A percentile compares a stretch with the other conserved stretches of the same genome.
Evolutionary conservation across 495 filamentous ascomycete genomes (phyloP).

Genomic region (Friedmanniomyces simplex): DNA sequence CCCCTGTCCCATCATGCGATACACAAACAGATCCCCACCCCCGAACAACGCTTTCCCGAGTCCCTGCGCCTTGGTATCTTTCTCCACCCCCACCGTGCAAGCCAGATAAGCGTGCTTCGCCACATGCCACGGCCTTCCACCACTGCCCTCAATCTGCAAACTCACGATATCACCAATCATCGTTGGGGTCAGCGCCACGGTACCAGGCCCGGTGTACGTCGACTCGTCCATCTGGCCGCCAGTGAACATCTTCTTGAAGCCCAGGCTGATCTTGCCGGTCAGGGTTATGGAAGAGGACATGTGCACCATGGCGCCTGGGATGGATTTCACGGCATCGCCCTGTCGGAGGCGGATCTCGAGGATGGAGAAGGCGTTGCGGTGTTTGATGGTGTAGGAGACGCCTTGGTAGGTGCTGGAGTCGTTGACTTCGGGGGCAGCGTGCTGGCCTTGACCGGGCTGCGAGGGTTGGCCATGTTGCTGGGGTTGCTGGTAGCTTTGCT

Average conservation of each 20-base stretch:
- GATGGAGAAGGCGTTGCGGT: constrained; percentile 5
- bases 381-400: constrained; percentile 5
- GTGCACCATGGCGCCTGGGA: constrained; percentile 7
- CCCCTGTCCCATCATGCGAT: constrained; percentile 67
- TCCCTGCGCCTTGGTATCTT: constrained; percentile 75
- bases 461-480: background rate
- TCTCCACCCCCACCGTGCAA: constrained; percentile 58
- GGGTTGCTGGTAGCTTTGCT: no score
- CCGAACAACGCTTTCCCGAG: constrained; percentile 83
- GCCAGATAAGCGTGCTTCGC: constrained; percentile 10
- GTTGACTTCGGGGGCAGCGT: background rate
- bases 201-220: constrained; percentile 5
- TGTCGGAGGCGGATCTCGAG: constrained; percentile 3
- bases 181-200: constrained; percentile 2
- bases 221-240: constrained; percentile 6
- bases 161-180: constrained; percentile 8
- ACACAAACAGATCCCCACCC: constrained; percentile 84
- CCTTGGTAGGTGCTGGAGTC: background rate
- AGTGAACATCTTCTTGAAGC: constrained; percentile 11
- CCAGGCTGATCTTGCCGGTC: constrained; percentile 1
- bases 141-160: constrained; percentile 4
- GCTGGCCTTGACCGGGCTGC: background rate
- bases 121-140: constrained; percentile 2
- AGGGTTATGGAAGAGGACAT: constrained; percentile 2
- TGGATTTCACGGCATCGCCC: constrained; percentile 4